Evolutionary conservation across 495 filamentous ascomycete genomes (phyloP), one percentile per base, ranked within the genome.

Genomic region (Penicillium flavigenum): DNA sequence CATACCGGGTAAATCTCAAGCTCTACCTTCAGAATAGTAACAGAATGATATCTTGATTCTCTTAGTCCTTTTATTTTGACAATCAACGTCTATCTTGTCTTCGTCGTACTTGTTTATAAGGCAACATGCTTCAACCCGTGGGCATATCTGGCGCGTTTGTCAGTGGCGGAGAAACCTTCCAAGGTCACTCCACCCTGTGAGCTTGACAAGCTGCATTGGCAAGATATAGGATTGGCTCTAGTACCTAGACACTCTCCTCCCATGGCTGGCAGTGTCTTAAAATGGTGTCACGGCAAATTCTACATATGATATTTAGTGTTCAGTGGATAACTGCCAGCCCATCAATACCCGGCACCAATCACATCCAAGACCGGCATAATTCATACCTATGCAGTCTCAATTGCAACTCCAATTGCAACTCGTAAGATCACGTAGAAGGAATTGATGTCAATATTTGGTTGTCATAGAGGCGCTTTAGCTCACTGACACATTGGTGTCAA

Each of bases 1-100:
- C 53, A 55, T 55, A 55, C 20, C 16, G 17, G 16, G 32, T 38
- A 17, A 39, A 47, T 11, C 14, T 19, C 27, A 39, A 31, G 31
- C 16, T 29, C 8, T 38, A 39, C 7, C 27, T 38, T 27, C 32
- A 47, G n/a, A 19, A 39, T 47, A 47, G 44, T 45, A 34, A 14
- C 19, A 46, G 31, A 54, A 47, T 47, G 53, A 47, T 17, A 50
- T 34, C 12, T 20, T 8, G 36, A 27, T 9, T 29, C 10, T 31
- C n/a, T 39, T 9, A 9, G 16, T 38, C 20, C 12, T 41, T n/a
- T 16, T 48, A 4, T 27, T 34, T 17, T 14, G 24, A n/a, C 31
- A 14, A 34, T 26, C 36, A 39, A 17, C 6, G n/a, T 39, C 6
- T 17, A 39, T 2, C 16, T 39, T 39, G 36, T 0, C 16, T 39